Evolutionary conservation across 139 green algal genomes (phyloP).

Genomic region (Chlamydomonas incerta): DNA sequence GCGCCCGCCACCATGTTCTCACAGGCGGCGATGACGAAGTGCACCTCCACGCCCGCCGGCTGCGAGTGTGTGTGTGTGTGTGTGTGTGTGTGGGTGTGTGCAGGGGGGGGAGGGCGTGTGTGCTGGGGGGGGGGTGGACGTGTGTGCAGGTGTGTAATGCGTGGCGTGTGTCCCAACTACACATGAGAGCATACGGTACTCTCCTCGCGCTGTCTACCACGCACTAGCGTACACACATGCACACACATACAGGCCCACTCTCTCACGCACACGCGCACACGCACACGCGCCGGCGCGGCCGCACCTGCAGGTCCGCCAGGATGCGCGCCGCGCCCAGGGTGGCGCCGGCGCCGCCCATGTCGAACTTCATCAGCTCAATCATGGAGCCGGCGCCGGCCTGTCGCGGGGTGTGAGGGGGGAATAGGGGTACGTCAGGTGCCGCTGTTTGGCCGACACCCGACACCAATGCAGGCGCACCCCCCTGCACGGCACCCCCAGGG

Average conservation of each 20-base stretch:
- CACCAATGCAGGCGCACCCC: too few species aligned
- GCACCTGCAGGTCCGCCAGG: constrained; percentile 76
- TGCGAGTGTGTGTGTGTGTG: too few species aligned
- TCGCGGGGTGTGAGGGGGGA: too few species aligned
- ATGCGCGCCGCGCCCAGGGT: constrained; percentile 87
- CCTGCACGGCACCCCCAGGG: too few species aligned
- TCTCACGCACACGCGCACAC: not conserved
- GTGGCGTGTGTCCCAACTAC: not conserved
- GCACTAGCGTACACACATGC: too few species aligned
- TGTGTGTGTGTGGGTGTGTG: too few species aligned
- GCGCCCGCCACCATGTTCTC: constrained; percentile 94
- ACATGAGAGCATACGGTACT: not conserved
- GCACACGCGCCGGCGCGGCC: constrained; percentile 33
- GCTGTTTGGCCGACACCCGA: too few species aligned
- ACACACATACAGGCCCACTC: not conserved
- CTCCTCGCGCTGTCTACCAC: too few species aligned
- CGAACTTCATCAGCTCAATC: constrained; percentile 63
- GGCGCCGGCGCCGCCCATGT: constrained; percentile 79
- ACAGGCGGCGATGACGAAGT: constrained; percentile 97
- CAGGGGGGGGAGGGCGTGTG: not conserved
- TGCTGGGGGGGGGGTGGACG: too few species aligned
- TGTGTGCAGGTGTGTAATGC: not conserved
- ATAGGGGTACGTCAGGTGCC: too few species aligned
- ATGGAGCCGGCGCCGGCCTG: constrained; percentile 78
- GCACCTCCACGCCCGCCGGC: constrained; percentile 78